Percentiles rank a stretch among this genome's conserved stretches.
These are phyloP conservation scores for Boletus coccyginus DNA, from an alignment of 768 basidiomycete species.

Conservation along the genomic window DNA sequence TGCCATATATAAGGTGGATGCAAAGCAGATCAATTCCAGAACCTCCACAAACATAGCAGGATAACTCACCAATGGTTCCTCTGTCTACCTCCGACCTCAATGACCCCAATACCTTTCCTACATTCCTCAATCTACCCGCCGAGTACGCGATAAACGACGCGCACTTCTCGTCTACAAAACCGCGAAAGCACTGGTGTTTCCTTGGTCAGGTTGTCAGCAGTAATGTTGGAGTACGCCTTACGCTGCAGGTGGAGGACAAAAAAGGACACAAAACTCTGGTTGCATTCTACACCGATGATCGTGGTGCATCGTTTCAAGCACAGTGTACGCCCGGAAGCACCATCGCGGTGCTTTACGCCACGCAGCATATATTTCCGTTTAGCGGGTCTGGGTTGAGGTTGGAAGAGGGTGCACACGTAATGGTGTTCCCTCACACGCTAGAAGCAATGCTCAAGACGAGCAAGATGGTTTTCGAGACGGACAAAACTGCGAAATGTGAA, in stretches of 20 bases:
- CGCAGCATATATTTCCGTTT: constrained; percentile 29
- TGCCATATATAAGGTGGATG: constrained; percentile 14
- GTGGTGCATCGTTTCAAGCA: constrained; percentile 21
- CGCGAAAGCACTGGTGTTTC: constrained; percentile 32
- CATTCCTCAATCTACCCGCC: constrained; percentile 21
- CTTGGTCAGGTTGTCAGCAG: constrained; percentile 27
- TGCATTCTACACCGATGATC: constrained; percentile 33
- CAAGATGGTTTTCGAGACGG: constrained; percentile 18
- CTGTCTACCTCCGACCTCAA: constrained; percentile 28
- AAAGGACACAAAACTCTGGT: constrained; percentile 23
- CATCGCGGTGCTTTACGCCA: constrained; percentile 31
- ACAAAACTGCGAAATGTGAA: constrained; percentile 21
- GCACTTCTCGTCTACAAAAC: constrained; percentile 23
- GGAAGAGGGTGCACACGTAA: constrained; percentile 24
- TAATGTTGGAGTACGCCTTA: constrained; percentile 26
- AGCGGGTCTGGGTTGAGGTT: constrained; percentile 28
- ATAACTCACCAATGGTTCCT: constrained; percentile 18
- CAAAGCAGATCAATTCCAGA: background rate
- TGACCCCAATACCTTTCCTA: constrained; percentile 20
- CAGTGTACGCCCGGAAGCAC: constrained; percentile 27
- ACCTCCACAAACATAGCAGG: background rate
- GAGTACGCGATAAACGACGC: constrained; percentile 19
- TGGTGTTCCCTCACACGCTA: constrained; percentile 26
- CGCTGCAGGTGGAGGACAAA: constrained; percentile 29
- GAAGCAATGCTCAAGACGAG: constrained; percentile 27